Evolutionary conservation across 306 rosid species (phyloP).

Genomic region (Styphnolobium japonicum): DNA sequence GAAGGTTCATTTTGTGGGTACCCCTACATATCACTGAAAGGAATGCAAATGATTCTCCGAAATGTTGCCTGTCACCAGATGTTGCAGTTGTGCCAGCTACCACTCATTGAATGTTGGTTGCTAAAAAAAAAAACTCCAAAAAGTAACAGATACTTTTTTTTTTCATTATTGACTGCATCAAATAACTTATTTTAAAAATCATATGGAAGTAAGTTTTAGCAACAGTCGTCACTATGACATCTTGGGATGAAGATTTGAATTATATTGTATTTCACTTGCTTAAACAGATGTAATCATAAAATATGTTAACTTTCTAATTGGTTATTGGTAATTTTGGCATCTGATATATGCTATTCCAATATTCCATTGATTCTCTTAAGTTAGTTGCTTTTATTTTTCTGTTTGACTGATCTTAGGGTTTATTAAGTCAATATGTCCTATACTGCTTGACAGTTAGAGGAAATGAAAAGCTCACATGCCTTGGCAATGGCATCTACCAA

Average conservation of each 20-base stretch:
- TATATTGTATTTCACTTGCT: neutral
- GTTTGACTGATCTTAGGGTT: neutral
- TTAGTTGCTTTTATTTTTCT: neutral
- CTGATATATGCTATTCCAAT: neutral
- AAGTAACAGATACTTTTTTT: neutral
- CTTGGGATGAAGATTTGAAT: neutral
- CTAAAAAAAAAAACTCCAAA: neutral
- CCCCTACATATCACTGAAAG: neutral
- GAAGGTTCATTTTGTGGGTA: neutral
- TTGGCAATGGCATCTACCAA: slow-evolving; percentile 39
- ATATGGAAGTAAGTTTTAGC: too few species aligned
- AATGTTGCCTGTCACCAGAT: neutral
- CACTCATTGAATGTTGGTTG: too few species aligned
- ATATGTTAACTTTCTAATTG: neutral
- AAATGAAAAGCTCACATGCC: slow-evolving; percentile 47
- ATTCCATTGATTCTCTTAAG: slow-evolving; percentile 10
- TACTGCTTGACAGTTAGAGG: slow-evolving; percentile 62
- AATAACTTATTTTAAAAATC: neutral
- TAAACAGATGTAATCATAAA: neutral
- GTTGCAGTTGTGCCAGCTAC: too few species aligned
- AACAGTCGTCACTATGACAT: too few species aligned
- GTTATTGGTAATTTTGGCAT: slow-evolving; percentile 3
- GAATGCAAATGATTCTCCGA: neutral
- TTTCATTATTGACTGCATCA: neutral
- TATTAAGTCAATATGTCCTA: neutral